These are phyloP conservation scores for Aspergillus cristatus DNA, from an alignment of 495 filamentous ascomycete species.

Conservation along the genomic window DNA sequence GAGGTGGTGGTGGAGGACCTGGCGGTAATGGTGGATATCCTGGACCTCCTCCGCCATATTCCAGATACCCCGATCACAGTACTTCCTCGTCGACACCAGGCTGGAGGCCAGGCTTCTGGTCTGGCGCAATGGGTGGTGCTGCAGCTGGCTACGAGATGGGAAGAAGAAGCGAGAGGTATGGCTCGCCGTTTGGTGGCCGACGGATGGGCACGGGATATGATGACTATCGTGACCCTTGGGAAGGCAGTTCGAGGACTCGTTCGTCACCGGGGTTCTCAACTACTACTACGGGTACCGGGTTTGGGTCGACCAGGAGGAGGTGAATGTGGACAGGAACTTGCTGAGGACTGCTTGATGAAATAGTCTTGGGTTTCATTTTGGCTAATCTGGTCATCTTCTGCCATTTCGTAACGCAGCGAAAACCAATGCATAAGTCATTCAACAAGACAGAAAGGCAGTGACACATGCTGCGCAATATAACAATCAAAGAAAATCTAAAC, in stretches of 20 bases:
- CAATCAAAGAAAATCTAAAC: too few species aligned
- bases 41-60: constrained; percentile 54
- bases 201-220: constrained; percentile 11
- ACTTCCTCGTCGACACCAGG: constrained; percentile 28
- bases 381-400: too few species aligned
- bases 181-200: constrained; percentile 10
- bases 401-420: too few species aligned
- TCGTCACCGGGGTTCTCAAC: constrained; percentile 41
- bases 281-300: constrained; percentile 71
- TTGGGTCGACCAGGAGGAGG: constrained; percentile 76
- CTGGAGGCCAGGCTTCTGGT: constrained; percentile 88
- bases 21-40: constrained; percentile 43
- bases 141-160: constrained; percentile 64
- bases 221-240: constrained; percentile 27
- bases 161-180: constrained; percentile 29
- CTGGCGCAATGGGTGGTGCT: constrained; percentile 60
- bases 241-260: constrained; percentile 40
- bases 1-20: constrained; percentile 37
- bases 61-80: constrained; percentile 40
- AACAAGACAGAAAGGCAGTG: too few species aligned
- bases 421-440: too few species aligned
- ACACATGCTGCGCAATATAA: too few species aligned
- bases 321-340: constrained; percentile 24
- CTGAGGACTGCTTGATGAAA: too few species aligned
- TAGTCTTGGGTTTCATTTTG: too few species aligned